A percentile compares a stretch with the other conserved stretches of the same genome.
These are phyloP conservation scores for Trichoderma koningii DNA, from an alignment of 2,329 filamentous ascomycete species.

Conservation along the genomic window DNA sequence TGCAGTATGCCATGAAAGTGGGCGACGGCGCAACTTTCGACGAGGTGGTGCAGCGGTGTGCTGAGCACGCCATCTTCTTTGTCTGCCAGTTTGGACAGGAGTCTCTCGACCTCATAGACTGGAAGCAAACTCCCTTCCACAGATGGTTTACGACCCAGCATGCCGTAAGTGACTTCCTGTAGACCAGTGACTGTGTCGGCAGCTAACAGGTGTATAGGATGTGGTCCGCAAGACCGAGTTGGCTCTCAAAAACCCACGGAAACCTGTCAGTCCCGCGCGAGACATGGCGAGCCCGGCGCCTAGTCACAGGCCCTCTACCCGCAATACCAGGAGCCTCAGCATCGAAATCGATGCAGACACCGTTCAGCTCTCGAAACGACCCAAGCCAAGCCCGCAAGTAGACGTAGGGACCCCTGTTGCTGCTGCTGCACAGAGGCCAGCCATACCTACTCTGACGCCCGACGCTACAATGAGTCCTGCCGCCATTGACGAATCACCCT, in stretches of 20 bases:
- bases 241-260: conserved; percentile 32
- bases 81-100: conserved; percentile 54
- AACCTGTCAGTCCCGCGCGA: conserved; percentile 30
- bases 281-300: conserved; percentile 28
- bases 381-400: conserved; percentile 3
- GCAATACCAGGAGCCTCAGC: conserved; percentile 27
- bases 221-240: conserved; percentile 33
- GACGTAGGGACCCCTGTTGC: neutral
- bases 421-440: neutral
- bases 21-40: conserved; percentile 56
- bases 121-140: conserved; percentile 51
- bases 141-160: conserved; percentile 50
- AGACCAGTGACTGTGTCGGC: no score
- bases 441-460: conserved; percentile 1
- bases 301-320: conserved; percentile 26
- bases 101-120: conserved; percentile 39
- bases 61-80: conserved; percentile 54
- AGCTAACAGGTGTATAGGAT: conserved; percentile 32
- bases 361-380: conserved; percentile 1
- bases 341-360: conserved; percentile 22
- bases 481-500: conserved; percentile 32
- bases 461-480: conserved; percentile 12
- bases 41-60: conserved; percentile 51
- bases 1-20: conserved; percentile 52
- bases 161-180: conserved; percentile 40